Evolutionary conservation across 768 basidiomycete species (phyloP).

Genomic region (Coprinopsis sp.): DNA sequence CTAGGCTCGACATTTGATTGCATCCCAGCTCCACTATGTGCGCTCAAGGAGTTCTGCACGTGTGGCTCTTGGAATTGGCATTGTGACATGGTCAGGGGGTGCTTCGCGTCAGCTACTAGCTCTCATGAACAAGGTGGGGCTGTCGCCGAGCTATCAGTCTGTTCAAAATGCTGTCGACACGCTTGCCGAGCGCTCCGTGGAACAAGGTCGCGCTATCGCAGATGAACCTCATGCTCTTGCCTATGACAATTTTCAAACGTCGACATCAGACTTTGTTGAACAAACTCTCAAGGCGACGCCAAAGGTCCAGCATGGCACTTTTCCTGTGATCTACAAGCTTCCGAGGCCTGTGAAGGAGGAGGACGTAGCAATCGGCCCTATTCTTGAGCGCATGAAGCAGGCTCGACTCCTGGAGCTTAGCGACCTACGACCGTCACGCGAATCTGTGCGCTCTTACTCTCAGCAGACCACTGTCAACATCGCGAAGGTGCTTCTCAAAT

Average conservation of each 20-base stretch:
- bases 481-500: constrained; percentile 7
- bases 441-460: background rate
- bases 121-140: background rate
- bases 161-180: background rate
- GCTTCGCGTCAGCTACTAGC: background rate
- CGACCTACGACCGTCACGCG: constrained; percentile 6
- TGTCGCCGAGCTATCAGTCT: background rate
- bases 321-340: constrained; percentile 6
- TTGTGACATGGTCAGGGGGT: background rate
- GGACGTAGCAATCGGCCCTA: constrained; percentile 4
- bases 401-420: constrained; percentile 5
- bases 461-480: constrained; percentile 11
- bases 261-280: constrained; percentile 10
- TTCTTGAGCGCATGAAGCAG: constrained; percentile 1
- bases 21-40: background rate
- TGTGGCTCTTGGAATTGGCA: background rate
- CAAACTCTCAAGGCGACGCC: background rate
- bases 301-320: constrained; percentile 11
- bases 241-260: constrained; percentile 11
- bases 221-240: constrained; percentile 2
- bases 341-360: background rate
- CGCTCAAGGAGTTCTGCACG: background rate
- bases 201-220: background rate
- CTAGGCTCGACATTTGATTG: background rate
- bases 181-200: background rate